These are phyloP conservation scores for Acephala macrosclerotiorum DNA, from an alignment of 2,329 filamentous ascomycete genomes.

Conservation along the genomic window DNA sequence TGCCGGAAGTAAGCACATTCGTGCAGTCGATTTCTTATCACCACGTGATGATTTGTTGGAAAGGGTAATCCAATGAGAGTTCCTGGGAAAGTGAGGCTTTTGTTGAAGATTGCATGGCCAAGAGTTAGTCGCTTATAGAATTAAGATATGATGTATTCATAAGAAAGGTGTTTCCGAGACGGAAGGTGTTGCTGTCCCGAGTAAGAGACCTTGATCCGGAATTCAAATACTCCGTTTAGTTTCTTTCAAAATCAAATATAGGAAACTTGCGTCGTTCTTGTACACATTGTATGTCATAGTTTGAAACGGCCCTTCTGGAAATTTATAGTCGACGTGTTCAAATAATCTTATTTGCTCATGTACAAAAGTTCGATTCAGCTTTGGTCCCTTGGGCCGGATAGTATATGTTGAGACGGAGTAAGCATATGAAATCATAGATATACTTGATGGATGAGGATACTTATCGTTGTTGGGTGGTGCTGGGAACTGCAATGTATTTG, in stretches of 20 bases:
- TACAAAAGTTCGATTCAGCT: conserved; percentile 1
- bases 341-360: conserved; percentile 1
- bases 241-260: not conserved
- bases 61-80: not conserved
- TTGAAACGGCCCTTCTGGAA: not conserved
- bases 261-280: not conserved
- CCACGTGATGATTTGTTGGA: not conserved
- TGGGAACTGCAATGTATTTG: not conserved
- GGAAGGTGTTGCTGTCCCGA: not conserved
- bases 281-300: not conserved
- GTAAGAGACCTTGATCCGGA: not conserved
- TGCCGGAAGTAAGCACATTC: conserved; percentile 12
- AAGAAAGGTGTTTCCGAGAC: not conserved
- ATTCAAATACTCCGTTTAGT: not conserved
- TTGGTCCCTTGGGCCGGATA: not conserved
- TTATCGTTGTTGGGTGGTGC: not conserved
- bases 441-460: not conserved
- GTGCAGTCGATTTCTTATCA: not conserved
- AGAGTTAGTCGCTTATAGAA: too few relatives aligned
- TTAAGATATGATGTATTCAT: too few relatives aligned
- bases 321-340: not conserved
- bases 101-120: not conserved
- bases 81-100: conserved; percentile 2
- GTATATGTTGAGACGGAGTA: not conserved
- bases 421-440: not conserved